phyloP scores from a whole-genome alignment of 169 alveolate genomes.

The Babesia bigemina region DNA sequence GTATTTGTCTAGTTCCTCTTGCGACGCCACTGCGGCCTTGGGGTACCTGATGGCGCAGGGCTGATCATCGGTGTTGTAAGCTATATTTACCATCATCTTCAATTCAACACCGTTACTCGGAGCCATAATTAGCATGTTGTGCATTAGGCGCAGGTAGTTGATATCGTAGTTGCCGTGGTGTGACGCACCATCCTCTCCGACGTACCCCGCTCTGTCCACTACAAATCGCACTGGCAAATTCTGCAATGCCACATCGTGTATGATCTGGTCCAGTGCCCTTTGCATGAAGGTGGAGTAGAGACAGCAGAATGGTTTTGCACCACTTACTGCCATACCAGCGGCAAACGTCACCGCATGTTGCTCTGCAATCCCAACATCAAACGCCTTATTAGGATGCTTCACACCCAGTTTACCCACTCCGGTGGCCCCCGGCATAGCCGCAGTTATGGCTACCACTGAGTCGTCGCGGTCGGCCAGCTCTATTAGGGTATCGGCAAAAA shows the following conservation, averaged over 20 bases:
- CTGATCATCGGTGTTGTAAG: constrained; percentile 23
- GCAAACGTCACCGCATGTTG: constrained; percentile 89
- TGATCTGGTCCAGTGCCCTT: constrained; percentile 85
- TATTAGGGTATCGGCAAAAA: constrained; percentile 72
- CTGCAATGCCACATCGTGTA: constrained; percentile 83
- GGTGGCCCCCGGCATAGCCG: constrained; percentile 88
- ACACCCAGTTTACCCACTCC: constrained; percentile 77
- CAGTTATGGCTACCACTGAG: constrained; percentile 76
- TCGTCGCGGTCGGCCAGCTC: constrained; percentile 70
- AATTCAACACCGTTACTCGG: constrained; percentile 81
- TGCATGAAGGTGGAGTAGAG: constrained; percentile 87
- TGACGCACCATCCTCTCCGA: constrained; percentile 87
- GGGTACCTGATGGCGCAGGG: constrained; percentile 63
- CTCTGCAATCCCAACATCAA: constrained; percentile 90
- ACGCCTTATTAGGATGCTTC: constrained; percentile 74
- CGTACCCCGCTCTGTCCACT: constrained; percentile 83
- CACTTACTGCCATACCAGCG: constrained; percentile 84
- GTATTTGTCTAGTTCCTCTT: constrained; percentile 6
- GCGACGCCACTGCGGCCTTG: constrained; percentile 19
- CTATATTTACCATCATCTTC: constrained; percentile 42
- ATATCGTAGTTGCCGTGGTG: constrained; percentile 88
- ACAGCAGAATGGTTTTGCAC: constrained; percentile 76
- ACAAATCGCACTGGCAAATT: constrained; percentile 78
- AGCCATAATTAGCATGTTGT: constrained; percentile 78
- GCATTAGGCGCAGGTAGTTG: constrained; percentile 75